Evolutionary conservation across 1,284 basidiomycete species (phyloP).

Genomic region (Laetiporus sulphureus): DNA sequence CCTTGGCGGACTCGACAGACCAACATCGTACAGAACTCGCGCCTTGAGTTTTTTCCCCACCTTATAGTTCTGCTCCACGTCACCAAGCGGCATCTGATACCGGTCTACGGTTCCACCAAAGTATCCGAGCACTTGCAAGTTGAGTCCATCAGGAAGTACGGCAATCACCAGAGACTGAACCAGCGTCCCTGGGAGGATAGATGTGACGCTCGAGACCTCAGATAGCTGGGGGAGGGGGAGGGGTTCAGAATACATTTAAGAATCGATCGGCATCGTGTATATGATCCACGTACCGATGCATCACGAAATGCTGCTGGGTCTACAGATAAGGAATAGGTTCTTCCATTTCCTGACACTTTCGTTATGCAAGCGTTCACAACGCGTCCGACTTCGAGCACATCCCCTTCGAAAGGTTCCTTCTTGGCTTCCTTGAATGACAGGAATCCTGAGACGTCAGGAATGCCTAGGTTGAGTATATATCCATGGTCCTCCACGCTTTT

Average conservation of each 20-base stretch:
- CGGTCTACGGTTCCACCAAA: conserved; percentile 90
- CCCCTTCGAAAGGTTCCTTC: conserved; percentile 1
- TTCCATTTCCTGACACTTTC: conserved; percentile 63
- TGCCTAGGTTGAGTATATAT: conserved; percentile 84
- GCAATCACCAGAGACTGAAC: conserved; percentile 86
- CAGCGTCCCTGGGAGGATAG: conserved; percentile 82
- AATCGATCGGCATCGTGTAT: not conserved
- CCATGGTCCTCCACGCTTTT: conserved; percentile 93
- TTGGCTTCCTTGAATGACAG: conserved; percentile 64
- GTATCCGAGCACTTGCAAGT: conserved; percentile 88
- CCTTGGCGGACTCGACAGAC: conserved; percentile 61
- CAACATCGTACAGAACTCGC: conserved; percentile 80
- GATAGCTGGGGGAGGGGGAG: conserved; percentile 39
- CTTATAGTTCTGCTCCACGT: conserved; percentile 54
- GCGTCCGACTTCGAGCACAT: conserved; percentile 50
- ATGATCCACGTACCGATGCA: conserved; percentile 41
- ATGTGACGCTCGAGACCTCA: conserved; percentile 75
- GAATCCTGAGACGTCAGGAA: conserved; percentile 73
- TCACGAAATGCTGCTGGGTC: conserved; percentile 40
- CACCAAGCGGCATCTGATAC: conserved; percentile 61
- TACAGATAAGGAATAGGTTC: conserved; percentile 58
- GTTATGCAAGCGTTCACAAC: conserved; percentile 59
- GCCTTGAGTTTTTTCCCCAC: conserved; percentile 86
- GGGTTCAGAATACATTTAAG: conserved; percentile 3
- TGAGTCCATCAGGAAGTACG: conserved; percentile 74